Base-by-base conservation (phyloP, 345 rosid species). In the Aethionema arabicum region DNA sequence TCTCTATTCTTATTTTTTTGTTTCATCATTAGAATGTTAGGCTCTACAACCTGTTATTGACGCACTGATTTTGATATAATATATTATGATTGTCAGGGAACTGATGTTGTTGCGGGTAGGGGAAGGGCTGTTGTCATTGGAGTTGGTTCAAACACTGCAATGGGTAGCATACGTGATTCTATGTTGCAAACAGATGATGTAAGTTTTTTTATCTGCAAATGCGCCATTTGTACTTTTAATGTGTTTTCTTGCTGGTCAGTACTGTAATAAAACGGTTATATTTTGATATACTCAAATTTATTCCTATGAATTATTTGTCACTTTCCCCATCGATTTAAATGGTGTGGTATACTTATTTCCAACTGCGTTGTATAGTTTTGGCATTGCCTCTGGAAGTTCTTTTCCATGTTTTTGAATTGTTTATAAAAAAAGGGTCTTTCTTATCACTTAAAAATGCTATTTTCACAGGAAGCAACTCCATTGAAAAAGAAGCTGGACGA, bases 151-250 rank as follows among this genome's bases (percentile, higher is more conserved):
- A 90, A 87, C 77, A 90, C 97, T 52, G 97, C 99, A 29, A 93
- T 93, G 99, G 99, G 99, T 49, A 90, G 83, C 85, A 93, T 93
- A 76, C 95, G 87, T 7, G 97, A 90, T 76, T 90, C 97, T 39
- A 90, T 93, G 97, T 72, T 90, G 85, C 95, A 63, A 42, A 86
- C 96, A 47, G 97, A 82, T 67, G 95, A 93, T 75, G 99, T 90
- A 80, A 79, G 90, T 56, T 46, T 32, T 38, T 50, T n/a, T 58
- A n/a, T 65, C 32, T 53, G 43, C 49, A 58, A 43, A 30, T 43
- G 51, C 32, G 30, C 50, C 37, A 70, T 56, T 14, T 63, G 3
- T 35, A 43, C 11, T 39, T 39, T 63, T 50, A 5, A 11, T 41
- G 42, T 32, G 16, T 32, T 50, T 36, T 50, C 36, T 42, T 57